Base-by-base conservation (phyloP, 1,139 yeast genomes). In the Taiozyma sp. region DNA sequence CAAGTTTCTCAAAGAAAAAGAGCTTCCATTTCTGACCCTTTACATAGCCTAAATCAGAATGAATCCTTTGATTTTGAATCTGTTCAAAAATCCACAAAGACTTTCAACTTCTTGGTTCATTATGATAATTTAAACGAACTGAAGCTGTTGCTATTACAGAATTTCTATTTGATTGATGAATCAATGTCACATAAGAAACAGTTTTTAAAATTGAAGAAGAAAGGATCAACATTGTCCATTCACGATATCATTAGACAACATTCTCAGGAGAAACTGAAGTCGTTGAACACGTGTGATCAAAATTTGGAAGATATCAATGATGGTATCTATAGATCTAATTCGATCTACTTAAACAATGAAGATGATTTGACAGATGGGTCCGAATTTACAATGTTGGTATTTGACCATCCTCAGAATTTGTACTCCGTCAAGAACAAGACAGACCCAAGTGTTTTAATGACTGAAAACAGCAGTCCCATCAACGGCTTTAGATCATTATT, bases 111-210 rank as follows among this genome's bases (percentile, higher is more conserved):
- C 55, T 63, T 78, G 60, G 66, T 77, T 10, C 76, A 77, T 43
- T 64, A 68, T 27, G 80, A 78, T 57, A 75, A 75, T 56, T 55
- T 73, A 9, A 70, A 71, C 48, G 80, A 76, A 56, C 64, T 75
- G 28, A 74, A 71, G 52, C 67, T 76, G 45, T 59, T 69, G 46
- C 55, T 76, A 13, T 48, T 70, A 19, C 53, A 61, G 6, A 57
- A 62, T 38, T 62, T 58, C 49, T 73, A 59, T 67, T 71, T 72
- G 59, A 71, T 57, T 36, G 64, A 64, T 44, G 57, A 57, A 43
- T 44, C 56, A 4, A 53, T 59, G 22, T 51, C 51, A 8, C 42
- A 51, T 23, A 59, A 57, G 38, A 51, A 58, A 30, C 53, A 52
- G 32, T 48, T 36, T 27, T 32, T 60, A 4, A 56, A 61, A 42